Conservation (phyloP, 495 filamentous ascomycete species). For the Extremus antarcticus region DNA sequence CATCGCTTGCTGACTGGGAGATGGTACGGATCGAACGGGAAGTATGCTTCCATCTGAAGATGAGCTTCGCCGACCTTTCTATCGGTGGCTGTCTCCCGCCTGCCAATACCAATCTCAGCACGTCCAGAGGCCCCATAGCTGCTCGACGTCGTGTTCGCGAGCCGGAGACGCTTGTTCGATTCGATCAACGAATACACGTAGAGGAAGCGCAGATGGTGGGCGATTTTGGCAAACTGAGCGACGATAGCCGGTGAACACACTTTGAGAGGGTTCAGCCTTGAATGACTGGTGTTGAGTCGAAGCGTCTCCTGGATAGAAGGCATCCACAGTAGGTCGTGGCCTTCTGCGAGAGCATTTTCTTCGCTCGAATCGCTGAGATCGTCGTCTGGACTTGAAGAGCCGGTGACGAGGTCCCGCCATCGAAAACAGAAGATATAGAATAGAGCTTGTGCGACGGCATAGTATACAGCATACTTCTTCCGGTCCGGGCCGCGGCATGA, state of each 20-base stretch:
- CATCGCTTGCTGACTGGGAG: conserved; percentile 74
- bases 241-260: conserved; percentile 92
- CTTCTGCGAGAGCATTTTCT: conserved; percentile 45
- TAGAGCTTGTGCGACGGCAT: conserved; percentile 75
- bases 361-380: conserved; percentile 42
- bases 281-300: conserved; percentile 60
- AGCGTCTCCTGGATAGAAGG: conserved; percentile 61
- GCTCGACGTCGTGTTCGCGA: conserved; percentile 43
- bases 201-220: conserved; percentile 70
- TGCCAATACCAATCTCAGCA: conserved; percentile 32
- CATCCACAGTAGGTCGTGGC: conserved; percentile 61
- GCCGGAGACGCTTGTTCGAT: conserved; percentile 74
- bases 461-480: conserved; percentile 70
- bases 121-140: conserved; percentile 29
- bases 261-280: conserved; percentile 85
- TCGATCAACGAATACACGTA: conserved; percentile 82
- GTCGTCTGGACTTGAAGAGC: conserved; percentile 36
- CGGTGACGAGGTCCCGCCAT: conserved; percentile 75
- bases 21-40: conserved; percentile 94
- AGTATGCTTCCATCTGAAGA: conserved; percentile 78
- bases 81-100: conserved; percentile 55
- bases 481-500: conserved; percentile 75
- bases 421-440: conserved; percentile 98
- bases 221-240: conserved; percentile 75
- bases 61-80: conserved; percentile 52